Percentiles rank a stretch among this genome's conserved stretches.
Conservation (phyloP, 495 filamentous ascomycete genomes). For the Hypoxylon cercidicola region DNA sequence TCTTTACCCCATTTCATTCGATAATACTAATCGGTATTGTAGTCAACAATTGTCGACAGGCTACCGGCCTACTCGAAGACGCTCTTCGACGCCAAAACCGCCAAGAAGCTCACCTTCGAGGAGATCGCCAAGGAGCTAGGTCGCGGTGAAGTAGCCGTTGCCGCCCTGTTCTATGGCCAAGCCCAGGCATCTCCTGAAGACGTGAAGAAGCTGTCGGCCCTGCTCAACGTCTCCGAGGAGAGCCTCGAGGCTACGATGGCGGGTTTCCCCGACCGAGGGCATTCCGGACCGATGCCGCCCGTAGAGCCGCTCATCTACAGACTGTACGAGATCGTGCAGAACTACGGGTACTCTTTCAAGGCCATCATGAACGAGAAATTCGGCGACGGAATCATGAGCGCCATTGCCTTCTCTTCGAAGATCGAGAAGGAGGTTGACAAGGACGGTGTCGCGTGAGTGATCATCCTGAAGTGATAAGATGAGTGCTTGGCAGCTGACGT, state of each 20-base stretch:
- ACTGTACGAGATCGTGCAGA: slow-evolving; percentile 96
- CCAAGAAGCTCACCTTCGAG: slow-evolving; percentile 80
- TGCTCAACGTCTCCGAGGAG: slow-evolving; percentile 71
- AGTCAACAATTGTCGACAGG: slow-evolving; percentile 55
- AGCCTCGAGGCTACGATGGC: slow-evolving; percentile 69
- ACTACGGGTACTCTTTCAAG: slow-evolving; percentile 97
- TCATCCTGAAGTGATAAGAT: background rate
- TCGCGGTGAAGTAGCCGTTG: slow-evolving; percentile 88
- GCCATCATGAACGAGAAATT: slow-evolving; percentile 98
- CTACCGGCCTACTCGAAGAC: slow-evolving; percentile 76
- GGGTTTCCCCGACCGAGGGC: slow-evolving; percentile 84
- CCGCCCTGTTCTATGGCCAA: slow-evolving; percentile 96
- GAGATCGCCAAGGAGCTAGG: slow-evolving; percentile 78
- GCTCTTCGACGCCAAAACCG: slow-evolving; percentile 87
- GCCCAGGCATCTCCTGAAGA: slow-evolving; percentile 82
- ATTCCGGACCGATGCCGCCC: slow-evolving; percentile 91
- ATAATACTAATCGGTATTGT: slow-evolving; percentile 18
- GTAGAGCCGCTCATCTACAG: slow-evolving; percentile 94
- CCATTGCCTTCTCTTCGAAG: slow-evolving; percentile 90
- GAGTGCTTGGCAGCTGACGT: slow-evolving; percentile 43
- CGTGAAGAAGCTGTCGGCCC: slow-evolving; percentile 72
- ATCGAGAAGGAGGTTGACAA: slow-evolving; percentile 96
- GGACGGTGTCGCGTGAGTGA: slow-evolving; percentile 63
- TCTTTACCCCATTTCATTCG: background rate
- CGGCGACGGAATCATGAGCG: slow-evolving; percentile 98